Conservation (phyloP, 176 grass and related monocot genomes). For the Canna indica region DNA sequence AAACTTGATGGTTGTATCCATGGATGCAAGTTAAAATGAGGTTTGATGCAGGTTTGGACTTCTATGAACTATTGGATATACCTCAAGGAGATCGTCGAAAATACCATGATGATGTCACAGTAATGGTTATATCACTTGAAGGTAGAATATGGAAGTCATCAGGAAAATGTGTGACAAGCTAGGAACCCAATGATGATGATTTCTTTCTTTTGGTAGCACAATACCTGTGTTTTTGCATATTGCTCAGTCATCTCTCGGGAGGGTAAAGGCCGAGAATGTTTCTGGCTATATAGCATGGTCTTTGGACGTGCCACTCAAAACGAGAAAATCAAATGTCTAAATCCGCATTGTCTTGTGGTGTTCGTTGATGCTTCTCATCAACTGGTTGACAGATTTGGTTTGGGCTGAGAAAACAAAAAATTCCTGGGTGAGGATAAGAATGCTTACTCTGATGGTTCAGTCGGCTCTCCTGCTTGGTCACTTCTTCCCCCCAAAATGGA, state of each 20-base stretch:
- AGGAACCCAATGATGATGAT: not conserved
- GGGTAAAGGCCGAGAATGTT: not conserved
- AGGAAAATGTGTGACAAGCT: not conserved
- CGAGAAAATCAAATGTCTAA: not conserved
- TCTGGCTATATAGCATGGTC: not conserved
- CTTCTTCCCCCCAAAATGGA: not conserved
- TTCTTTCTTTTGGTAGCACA: not conserved
- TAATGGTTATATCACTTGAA: conserved; percentile 6
- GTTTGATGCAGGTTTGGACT: not conserved
- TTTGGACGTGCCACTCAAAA: not conserved
- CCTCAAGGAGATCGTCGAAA: not conserved
- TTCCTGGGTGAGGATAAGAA: not conserved
- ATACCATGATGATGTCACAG: conserved; percentile 9
- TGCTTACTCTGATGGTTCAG: not conserved
- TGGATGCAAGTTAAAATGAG: not conserved
- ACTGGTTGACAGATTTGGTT: not conserved
- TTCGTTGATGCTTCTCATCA: not conserved
- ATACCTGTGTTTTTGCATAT: not conserved
- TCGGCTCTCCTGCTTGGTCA: not conserved
- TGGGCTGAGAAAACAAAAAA: not conserved
- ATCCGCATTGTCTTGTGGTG: not conserved
- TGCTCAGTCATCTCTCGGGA: not conserved
- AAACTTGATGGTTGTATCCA: not conserved
- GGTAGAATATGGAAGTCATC: conserved; percentile 13
- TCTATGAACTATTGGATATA: conserved; percentile 2